phyloP scores from a whole-genome alignment of 2,329 filamentous ascomycete genomes.

The Fusarium temperatum region DNA sequence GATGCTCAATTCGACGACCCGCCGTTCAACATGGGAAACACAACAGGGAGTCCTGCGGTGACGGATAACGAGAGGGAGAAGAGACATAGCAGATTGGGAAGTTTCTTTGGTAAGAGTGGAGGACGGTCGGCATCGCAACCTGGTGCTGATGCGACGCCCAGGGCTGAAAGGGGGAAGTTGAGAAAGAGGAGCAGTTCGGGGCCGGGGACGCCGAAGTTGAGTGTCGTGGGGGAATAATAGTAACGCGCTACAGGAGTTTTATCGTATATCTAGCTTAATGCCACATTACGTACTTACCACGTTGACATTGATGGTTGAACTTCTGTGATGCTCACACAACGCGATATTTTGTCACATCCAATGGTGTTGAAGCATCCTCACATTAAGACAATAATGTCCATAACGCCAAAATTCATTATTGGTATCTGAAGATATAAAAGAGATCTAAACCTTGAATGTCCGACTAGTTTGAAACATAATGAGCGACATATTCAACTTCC shows the following conservation, averaged over 20 bases:
- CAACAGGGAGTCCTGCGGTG: background rate
- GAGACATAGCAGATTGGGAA: conserved; percentile 16
- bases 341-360: rapidly evolving
- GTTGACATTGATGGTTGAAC: rapidly evolving
- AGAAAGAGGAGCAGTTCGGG: conserved; percentile 37
- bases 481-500: conserved; percentile 62
- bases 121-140: background rate
- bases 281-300: background rate
- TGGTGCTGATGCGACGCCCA: background rate
- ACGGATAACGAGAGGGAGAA: conserved; percentile 19
- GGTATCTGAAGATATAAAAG: background rate
- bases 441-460: background rate
- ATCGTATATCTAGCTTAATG: background rate
- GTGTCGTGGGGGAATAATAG: conserved; percentile 33
- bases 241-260: background rate
- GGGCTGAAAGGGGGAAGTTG: conserved; percentile 30
- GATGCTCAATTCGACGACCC: conserved; percentile 7
- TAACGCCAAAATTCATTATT: background rate
- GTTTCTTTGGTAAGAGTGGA: conserved; percentile 23
- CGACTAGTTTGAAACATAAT: conserved; percentile 46
- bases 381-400: rapidly evolving
- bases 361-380: background rate
- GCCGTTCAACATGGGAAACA: conserved; percentile 1
- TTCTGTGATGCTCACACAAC: background rate
- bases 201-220: conserved; percentile 7